These are phyloP conservation scores for Cordyceps farinosa DNA, from an alignment of 2,329 filamentous ascomycete species.

Conservation along the genomic window DNA sequence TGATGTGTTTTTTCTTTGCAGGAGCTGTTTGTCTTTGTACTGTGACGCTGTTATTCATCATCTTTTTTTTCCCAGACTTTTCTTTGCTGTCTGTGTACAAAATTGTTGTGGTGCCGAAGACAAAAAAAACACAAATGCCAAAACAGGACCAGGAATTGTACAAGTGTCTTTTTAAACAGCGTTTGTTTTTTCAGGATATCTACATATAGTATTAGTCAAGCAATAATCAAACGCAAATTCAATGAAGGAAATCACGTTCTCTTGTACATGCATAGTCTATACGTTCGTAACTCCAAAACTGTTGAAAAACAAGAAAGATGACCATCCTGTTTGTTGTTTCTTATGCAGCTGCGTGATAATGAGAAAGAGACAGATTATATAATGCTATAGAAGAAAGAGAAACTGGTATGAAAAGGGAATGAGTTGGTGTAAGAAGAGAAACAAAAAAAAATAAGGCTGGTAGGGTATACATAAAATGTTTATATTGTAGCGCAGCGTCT, in stretches of 20 bases:
- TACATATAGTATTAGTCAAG: background rate
- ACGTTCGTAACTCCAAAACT: background rate
- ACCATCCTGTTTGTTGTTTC: background rate
- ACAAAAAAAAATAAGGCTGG: background rate
- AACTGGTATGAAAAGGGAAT: background rate
- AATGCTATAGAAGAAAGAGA: background rate
- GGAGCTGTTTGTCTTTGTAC: background rate
- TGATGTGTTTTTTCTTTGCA: slow-evolving; percentile 26
- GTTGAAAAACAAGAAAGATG: background rate
- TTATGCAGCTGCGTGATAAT: background rate
- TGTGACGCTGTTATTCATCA: background rate
- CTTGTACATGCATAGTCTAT: background rate
- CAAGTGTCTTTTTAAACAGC: background rate
- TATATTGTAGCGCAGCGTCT: background rate
- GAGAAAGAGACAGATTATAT: background rate
- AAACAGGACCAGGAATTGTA: background rate
- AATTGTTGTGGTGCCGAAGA: background rate
- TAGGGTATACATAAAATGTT: background rate
- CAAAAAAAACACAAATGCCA: background rate
- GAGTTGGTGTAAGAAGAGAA: background rate
- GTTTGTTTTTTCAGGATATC: slow-evolving; percentile 2
- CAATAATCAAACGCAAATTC: background rate
- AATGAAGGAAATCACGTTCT: too few relatives aligned
- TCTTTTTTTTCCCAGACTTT: background rate
- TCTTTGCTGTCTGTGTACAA: slow-evolving; percentile 3